Conservation (phyloP, 805 yeast genomes). For the Suhomyces vadensis region DNA sequence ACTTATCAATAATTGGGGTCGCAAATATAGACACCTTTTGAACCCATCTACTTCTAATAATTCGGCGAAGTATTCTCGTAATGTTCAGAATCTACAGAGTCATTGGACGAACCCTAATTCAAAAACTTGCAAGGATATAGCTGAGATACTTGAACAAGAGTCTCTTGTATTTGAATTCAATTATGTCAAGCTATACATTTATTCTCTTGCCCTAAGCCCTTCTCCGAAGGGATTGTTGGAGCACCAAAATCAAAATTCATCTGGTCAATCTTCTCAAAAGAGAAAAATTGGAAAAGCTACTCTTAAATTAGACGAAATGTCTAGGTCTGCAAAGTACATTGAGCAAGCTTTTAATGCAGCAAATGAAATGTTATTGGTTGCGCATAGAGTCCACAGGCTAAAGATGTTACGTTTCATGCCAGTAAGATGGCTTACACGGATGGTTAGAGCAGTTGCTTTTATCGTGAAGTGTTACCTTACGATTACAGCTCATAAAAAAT, state of each 20-base stretch:
- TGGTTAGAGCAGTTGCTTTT: conserved; percentile 86
- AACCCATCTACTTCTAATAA: conserved; percentile 42
- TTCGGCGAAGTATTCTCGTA: conserved; percentile 30
- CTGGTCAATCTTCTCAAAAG: conserved; percentile 11
- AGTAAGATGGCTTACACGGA: conserved; percentile 85
- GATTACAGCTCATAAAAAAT: conserved; percentile 48
- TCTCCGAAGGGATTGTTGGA: conserved; percentile 24
- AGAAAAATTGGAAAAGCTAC: conserved; percentile 20
- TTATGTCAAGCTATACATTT: conserved; percentile 81
- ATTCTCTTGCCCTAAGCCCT: conserved; percentile 71
- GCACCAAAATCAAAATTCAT: conserved; percentile 8
- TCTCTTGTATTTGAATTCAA: conserved; percentile 78
- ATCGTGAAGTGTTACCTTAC: conserved; percentile 82
- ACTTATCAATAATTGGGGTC: conserved; percentile 75
- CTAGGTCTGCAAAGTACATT: conserved; percentile 73
- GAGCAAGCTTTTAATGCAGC: conserved; percentile 84
- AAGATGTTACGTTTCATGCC: conserved; percentile 77
- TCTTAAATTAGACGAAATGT: conserved; percentile 65
- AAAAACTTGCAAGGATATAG: conserved; percentile 39
- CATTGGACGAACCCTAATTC: conserved; percentile 31
- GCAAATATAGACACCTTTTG: conserved; percentile 57
- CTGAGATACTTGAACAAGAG: conserved; percentile 58
- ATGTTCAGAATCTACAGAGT: conserved; percentile 22
- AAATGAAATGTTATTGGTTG: conserved; percentile 69
- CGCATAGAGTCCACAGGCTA: conserved; percentile 65